Percentiles rank a stretch among this genome's conserved stretches.
Conservation (phyloP, 1,139 yeast species). For the Geotrichum fermentans region DNA sequence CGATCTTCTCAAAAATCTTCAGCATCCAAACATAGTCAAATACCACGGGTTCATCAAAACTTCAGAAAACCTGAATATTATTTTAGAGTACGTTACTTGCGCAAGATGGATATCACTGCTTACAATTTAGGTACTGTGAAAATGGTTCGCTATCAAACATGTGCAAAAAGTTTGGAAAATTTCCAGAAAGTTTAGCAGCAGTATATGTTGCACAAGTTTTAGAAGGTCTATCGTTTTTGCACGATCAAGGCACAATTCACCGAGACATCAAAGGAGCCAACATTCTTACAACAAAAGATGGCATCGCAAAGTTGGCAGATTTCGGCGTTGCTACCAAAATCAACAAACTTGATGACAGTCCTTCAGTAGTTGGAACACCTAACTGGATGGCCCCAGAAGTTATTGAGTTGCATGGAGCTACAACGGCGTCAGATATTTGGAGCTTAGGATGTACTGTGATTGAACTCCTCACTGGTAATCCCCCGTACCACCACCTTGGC, state of each 20-base stretch:
- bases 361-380: conserved; percentile 58
- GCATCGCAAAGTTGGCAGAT: conserved; percentile 66
- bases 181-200: conserved; percentile 58
- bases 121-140: conserved; percentile 53
- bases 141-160: conserved; percentile 78
- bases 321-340: conserved; percentile 68
- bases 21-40: conserved; percentile 86
- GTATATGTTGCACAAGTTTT: conserved; percentile 66
- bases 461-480: conserved; percentile 78
- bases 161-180: conserved; percentile 50
- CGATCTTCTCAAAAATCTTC: conserved; percentile 57
- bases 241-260: conserved; percentile 69
- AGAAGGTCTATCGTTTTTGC: conserved; percentile 64
- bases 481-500: conserved; percentile 78
- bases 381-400: conserved; percentile 90
- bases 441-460: conserved; percentile 92
- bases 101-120: not conserved
- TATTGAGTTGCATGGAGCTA: conserved; percentile 73
- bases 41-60: conserved; percentile 84
- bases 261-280: conserved; percentile 79
- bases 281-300: conserved; percentile 56
- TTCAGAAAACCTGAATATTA: conserved; percentile 59
- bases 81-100: conserved; percentile 50
- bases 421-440: conserved; percentile 71
- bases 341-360: conserved; percentile 24